These are phyloP conservation scores for Ceriops tagal DNA, from an alignment of 345 rosid species.

Conservation along the genomic window DNA sequence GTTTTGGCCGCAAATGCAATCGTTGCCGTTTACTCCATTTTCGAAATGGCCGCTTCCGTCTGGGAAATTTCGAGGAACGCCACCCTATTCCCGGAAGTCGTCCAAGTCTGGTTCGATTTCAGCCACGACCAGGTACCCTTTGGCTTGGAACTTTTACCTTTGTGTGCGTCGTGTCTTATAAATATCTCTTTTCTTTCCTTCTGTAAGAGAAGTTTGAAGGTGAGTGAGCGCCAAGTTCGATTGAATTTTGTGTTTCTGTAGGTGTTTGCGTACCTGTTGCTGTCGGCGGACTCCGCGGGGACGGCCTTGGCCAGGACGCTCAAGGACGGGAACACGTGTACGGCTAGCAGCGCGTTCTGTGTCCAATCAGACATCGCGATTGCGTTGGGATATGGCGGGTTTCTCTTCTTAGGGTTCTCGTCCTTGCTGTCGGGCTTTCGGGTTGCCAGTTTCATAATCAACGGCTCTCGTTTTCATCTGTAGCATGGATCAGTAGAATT, in stretches of 20 bases:
- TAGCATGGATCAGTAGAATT: conserved; percentile 19
- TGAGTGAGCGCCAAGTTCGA: neutral
- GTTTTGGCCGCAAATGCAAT: conserved; percentile 77
- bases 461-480: conserved; percentile 79
- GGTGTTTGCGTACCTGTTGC: conserved; percentile 77
- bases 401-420: conserved; percentile 66
- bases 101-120: conserved; percentile 98
- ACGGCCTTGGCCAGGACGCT: conserved; percentile 64
- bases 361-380: conserved; percentile 71
- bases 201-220: too few species aligned
- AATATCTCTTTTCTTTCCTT: neutral
- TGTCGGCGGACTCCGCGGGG: conserved; percentile 82
- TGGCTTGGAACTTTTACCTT: too few species aligned
- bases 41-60: conserved; percentile 68
- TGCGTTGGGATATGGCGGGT: conserved; percentile 75
- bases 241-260: conserved; percentile 14
- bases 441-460: conserved; percentile 66
- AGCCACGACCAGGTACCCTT: conserved; percentile 88
- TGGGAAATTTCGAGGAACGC: conserved; percentile 79
- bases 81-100: conserved; percentile 73
- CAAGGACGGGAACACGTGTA: conserved; percentile 50
- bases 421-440: conserved; percentile 80
- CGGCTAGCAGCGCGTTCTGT: conserved; percentile 51
- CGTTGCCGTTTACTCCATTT: conserved; percentile 75
- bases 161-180: neutral